These are phyloP conservation scores for Claviceps sorghi DNA, from an alignment of 2,329 filamentous ascomycete species.

Conservation along the genomic window DNA sequence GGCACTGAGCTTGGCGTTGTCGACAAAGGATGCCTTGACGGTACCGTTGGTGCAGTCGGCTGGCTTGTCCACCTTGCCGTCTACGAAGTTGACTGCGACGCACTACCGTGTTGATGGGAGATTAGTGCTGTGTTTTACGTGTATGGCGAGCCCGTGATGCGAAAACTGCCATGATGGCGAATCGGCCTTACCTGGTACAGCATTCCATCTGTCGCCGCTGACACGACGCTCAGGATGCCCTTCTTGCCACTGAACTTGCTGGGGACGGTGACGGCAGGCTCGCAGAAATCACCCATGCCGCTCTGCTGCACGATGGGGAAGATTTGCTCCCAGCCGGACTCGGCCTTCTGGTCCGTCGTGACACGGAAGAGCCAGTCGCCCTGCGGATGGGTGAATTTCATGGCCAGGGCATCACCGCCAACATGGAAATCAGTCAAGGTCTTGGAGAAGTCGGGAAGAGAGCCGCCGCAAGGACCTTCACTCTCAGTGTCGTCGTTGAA, in stretches of 20 bases:
- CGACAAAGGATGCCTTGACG: slow-evolving; percentile 16
- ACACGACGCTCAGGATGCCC: slow-evolving; percentile 38
- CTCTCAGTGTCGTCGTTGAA: slow-evolving; percentile 30
- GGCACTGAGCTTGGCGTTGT: slow-evolving; percentile 20
- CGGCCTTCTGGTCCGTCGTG: slow-evolving; percentile 33
- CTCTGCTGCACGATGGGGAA: slow-evolving; percentile 39
- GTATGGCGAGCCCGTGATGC: not conserved
- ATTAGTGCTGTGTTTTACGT: not conserved
- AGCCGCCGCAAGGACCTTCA: slow-evolving; percentile 40
- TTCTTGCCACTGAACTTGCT: slow-evolving; percentile 37
- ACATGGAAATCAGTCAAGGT: slow-evolving; percentile 42
- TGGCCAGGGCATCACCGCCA: slow-evolving; percentile 36
- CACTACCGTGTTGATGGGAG: slow-evolving; percentile 24
- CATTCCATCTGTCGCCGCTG: slow-evolving; percentile 38
- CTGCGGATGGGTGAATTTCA: slow-evolving; percentile 35
- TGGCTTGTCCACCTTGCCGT: slow-evolving; percentile 17
- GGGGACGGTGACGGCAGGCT: slow-evolving; percentile 33
- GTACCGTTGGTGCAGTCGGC: slow-evolving; percentile 23
- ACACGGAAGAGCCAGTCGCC: slow-evolving; percentile 43
- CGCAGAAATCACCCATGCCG: slow-evolving; percentile 40
- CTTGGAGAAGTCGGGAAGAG: slow-evolving; percentile 29
- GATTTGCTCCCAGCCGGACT: slow-evolving; percentile 38
- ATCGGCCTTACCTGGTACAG: slow-evolving; percentile 35
- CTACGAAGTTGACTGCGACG: slow-evolving; percentile 39
- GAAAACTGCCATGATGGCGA: not conserved